Conservation (phyloP, 2,329 filamentous ascomycete genomes). For the Metarhizium guizhouense region DNA sequence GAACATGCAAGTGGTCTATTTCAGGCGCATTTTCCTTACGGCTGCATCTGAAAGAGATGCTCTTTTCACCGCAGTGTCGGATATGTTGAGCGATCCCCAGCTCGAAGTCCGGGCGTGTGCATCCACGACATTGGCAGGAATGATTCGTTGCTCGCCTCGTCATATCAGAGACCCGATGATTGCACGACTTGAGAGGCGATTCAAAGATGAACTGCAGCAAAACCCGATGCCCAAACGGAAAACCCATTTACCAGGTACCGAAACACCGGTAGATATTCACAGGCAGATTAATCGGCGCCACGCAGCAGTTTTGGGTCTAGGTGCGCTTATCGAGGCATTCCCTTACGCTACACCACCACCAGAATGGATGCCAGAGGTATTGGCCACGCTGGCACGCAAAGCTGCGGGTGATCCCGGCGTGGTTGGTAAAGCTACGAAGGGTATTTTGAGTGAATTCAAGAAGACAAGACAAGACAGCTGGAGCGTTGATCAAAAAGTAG, state of each 20-base stretch:
- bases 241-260: slow-evolving; percentile 50
- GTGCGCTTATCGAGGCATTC: slow-evolving; percentile 88
- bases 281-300: slow-evolving; percentile 75
- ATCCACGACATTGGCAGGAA: slow-evolving; percentile 86
- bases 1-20: slow-evolving; percentile 98
- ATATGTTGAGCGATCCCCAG: slow-evolving; percentile 86
- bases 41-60: slow-evolving; percentile 63
- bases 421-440: slow-evolving; percentile 93
- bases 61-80: slow-evolving; percentile 86
- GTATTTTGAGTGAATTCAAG: slow-evolving; percentile 92
- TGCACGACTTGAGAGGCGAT: slow-evolving; percentile 63
- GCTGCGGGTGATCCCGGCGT: slow-evolving; percentile 85
- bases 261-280: slow-evolving; percentile 61
- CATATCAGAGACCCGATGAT: slow-evolving; percentile 73
- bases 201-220: slow-evolving; percentile 65
- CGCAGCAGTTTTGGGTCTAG: slow-evolving; percentile 83
- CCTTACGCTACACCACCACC: slow-evolving; percentile 92
- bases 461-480: slow-evolving; percentile 99
- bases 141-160: slow-evolving; percentile 91
- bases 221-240: slow-evolving; percentile 80
- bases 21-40: slow-evolving; percentile 87
- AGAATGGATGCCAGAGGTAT: slow-evolving; percentile 83
- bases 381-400: slow-evolving; percentile 74
- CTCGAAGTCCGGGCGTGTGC: slow-evolving; percentile 91
- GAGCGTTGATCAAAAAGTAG: slow-evolving; percentile 94